phyloP scores from a whole-genome alignment of 2,329 filamentous ascomycete species.

The Cladosporium sphaerospermum region DNA sequence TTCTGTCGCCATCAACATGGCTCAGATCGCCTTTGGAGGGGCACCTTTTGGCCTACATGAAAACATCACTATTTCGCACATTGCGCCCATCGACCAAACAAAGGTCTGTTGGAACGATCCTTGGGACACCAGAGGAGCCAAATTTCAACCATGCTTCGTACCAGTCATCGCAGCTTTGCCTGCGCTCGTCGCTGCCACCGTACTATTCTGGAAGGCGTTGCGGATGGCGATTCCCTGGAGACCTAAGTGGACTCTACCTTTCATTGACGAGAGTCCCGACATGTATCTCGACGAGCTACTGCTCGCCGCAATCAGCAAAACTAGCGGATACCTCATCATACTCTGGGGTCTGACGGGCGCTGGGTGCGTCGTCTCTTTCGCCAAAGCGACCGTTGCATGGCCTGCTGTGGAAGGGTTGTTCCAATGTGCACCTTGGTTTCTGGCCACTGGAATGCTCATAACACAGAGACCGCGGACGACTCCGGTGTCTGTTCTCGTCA shows the following conservation, averaged over 20 bases:
- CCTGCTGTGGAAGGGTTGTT: slow-evolving; percentile 9
- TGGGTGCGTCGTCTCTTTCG: slow-evolving; percentile 18
- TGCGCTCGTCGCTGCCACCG: slow-evolving; percentile 29
- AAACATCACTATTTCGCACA: background rate
- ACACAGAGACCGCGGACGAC: slow-evolving; percentile 23
- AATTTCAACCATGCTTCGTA: slow-evolving; percentile 36
- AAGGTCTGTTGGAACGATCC: slow-evolving; percentile 21
- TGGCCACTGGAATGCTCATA: slow-evolving; percentile 18
- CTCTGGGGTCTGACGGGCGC: slow-evolving; percentile 17
- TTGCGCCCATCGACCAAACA: background rate
- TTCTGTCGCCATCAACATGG: background rate
- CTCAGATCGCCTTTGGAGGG: slow-evolving; percentile 2
- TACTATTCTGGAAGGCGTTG: slow-evolving; percentile 34
- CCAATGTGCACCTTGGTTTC: slow-evolving; percentile 21
- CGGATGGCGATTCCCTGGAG: slow-evolving; percentile 29
- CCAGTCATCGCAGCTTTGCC: slow-evolving; percentile 36
- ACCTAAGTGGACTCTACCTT: slow-evolving; percentile 48
- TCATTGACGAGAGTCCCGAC: slow-evolving; percentile 40
- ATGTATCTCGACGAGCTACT: slow-evolving; percentile 12
- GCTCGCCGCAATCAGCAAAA: slow-evolving; percentile 29
- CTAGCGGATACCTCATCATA: slow-evolving; percentile 16
- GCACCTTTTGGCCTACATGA: background rate
- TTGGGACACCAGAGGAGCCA: slow-evolving; percentile 33
- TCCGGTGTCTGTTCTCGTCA: slow-evolving; percentile 21
- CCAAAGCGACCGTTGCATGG: slow-evolving; percentile 10